Conservation (phyloP, 192 early-diverging fungal species). For the Entomortierella parvispora region DNA sequence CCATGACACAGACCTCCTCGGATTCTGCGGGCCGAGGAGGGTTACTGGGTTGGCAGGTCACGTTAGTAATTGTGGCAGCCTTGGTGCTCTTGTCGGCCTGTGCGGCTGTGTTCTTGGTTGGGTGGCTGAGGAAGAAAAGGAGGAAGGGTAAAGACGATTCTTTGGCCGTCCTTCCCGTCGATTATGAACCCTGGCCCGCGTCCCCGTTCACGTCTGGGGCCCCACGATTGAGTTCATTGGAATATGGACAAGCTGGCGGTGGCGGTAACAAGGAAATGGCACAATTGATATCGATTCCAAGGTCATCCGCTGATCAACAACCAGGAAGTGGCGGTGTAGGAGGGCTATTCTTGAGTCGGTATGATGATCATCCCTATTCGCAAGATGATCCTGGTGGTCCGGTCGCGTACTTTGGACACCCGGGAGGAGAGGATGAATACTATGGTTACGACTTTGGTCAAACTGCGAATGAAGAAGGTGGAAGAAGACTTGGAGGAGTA, state of each 20-base stretch:
- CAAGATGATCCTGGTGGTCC: no score
- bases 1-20: background rate
- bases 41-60: slow-evolving; percentile 16
- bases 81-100: slow-evolving; percentile 5
- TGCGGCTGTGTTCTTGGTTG: background rate
- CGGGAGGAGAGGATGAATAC: no score
- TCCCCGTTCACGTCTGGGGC: background rate
- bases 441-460: no score
- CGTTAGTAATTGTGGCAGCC: slow-evolving; percentile 2
- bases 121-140: slow-evolving; percentile 13
- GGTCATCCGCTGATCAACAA: background rate
- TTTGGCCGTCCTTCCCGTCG: slow-evolving; percentile 1
- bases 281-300: background rate
- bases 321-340: no score
- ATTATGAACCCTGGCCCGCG: slow-evolving; percentile 13
- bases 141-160: background rate
- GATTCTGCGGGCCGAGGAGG: background rate
- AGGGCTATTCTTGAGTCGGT: no score
- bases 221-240: no score
- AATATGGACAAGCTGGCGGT: background rate
- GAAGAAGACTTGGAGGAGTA: no score
- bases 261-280: background rate
- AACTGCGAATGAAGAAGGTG: no score
- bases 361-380: no score
- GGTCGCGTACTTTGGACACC: no score